These are phyloP conservation scores for Fusarium veterinarium DNA, from an alignment of 2,329 filamentous ascomycete genomes.

Conservation along the genomic window DNA sequence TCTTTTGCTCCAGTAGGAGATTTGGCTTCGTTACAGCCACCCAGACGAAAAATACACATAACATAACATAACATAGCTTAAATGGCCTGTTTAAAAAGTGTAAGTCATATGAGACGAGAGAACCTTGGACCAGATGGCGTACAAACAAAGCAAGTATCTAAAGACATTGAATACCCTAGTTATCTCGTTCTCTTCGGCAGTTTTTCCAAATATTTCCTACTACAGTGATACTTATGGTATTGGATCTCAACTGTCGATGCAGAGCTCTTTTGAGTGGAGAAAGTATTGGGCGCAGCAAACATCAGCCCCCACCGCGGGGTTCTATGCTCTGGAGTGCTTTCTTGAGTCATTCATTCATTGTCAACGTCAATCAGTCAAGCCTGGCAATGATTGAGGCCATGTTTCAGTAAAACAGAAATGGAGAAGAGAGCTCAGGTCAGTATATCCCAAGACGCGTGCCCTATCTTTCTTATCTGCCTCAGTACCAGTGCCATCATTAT, in stretches of 20 bases:
- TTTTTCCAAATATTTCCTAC: background rate
- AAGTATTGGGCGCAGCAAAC: slow-evolving; percentile 13
- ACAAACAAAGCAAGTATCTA: background rate
- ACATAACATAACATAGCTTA: too few species aligned
- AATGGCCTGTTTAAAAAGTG: background rate
- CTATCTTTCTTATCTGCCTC: background rate
- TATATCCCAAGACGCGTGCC: background rate
- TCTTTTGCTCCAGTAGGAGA: too few species aligned
- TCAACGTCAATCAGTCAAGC: slow-evolving; percentile 13
- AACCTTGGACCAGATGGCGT: background rate
- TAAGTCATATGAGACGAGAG: background rate
- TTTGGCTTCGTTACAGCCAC: too few species aligned
- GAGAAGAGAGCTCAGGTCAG: slow-evolving; percentile 54
- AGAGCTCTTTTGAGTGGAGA: slow-evolving; percentile 19
- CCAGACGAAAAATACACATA: too few species aligned
- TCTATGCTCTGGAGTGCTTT: background rate
- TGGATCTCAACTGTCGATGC: background rate
- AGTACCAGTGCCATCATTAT: too few species aligned
- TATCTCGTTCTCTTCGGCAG: background rate
- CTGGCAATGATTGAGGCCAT: slow-evolving; percentile 35
- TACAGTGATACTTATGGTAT: background rate
- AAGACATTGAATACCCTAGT: background rate
- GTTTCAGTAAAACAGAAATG: slow-evolving; percentile 47
- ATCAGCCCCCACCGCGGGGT: slow-evolving; percentile 34
- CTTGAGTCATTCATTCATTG: background rate